Evolutionary conservation across 2,329 filamentous ascomycete species (phyloP), one percentile per base, ranked within the genome.

Genomic region (Aureobasidium sp.): DNA sequence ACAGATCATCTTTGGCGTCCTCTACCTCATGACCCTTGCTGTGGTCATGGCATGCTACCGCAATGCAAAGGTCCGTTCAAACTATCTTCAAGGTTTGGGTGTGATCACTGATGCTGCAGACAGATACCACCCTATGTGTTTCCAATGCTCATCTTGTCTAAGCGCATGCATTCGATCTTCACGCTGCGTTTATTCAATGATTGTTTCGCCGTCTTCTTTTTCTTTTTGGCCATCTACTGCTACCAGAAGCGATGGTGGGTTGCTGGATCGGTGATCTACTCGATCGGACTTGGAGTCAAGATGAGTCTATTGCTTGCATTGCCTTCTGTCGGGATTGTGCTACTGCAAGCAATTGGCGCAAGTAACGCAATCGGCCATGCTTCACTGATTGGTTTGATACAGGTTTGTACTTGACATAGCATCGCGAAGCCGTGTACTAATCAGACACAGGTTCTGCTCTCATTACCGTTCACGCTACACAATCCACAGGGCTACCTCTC

Each of bases 111-210:
- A 59, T 34, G 29, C 20, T 85, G 85, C 1, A 12, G 13, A 43
- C 24, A 61, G 76, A 89, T 88, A 17, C 93, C 94, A 9, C 90
- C 91, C 0, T 97, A 95, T 75, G 80, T 97, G 62, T 87, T 96
- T 65, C 87, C 91, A 0, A 81, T 97, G 63, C 82, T 99, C 55
- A 83, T 96, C 59, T 77, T 96, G 50, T 97, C 92, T 61, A 97
- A 97, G 75, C 85, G 94, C 39, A 78, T 97, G 29, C 94, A 99
- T 75, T 96, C 91, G 74, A 88, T 99, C 68, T 99, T 94, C 71
- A 77, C 99, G 68, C 82, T 99, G 61, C 85, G 94, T 47, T 87
- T 93, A 71, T 99, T 99, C 81, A 99, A 99, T 76, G 94, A 99
- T 76, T 90, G 92, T 68, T 89, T 96, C 72, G 92, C 92, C 20